Evolutionary conservation across 73 alveolate genomes (phyloP).

Genomic region (Paramecium pentaurelia): DNA sequence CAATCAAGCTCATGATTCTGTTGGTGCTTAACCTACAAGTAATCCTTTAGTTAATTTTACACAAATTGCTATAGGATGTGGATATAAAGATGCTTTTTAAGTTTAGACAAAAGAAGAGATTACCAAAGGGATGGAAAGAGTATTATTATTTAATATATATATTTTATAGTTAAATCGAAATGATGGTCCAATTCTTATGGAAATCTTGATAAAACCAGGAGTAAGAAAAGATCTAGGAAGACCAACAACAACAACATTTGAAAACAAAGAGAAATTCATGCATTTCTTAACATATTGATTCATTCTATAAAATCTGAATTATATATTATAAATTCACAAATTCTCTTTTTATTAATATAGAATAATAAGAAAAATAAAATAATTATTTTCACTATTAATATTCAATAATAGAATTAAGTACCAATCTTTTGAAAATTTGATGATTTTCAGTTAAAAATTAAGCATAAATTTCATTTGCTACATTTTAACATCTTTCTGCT

Average conservation of each 20-base stretch:
- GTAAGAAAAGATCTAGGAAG: conserved; percentile 75
- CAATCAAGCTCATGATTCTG: conserved; percentile 91
- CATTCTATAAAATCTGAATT: not conserved
- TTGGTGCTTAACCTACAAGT: conserved; percentile 91
- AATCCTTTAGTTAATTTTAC: conserved; percentile 67
- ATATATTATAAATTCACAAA: not conserved
- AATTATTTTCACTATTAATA: not conserved
- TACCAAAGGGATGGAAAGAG: conserved; percentile 19
- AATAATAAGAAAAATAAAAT: not conserved
- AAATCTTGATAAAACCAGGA: conserved; percentile 70
- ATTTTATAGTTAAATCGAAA: conserved; percentile 24
- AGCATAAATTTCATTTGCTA: not conserved
- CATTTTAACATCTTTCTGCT: not conserved
- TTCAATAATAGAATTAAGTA: not conserved
- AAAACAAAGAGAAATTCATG: conserved; percentile 72
- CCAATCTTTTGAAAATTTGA: not conserved
- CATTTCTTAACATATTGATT: conserved; percentile 50
- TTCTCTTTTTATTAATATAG: not conserved
- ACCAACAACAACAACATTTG: conserved; percentile 74
- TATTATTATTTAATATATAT: not conserved
- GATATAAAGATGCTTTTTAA: conserved; percentile 71
- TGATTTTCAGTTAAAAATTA: not conserved
- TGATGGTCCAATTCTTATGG: conserved; percentile 72
- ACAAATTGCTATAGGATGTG: conserved; percentile 72
- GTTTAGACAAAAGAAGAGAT: conserved; percentile 69